A percentile compares a stretch with the other conserved stretches of the same genome.
These are phyloP conservation scores for Phaeosphaeria sp. DNA, from an alignment of 2,329 filamentous ascomycete species.

Conservation along the genomic window DNA sequence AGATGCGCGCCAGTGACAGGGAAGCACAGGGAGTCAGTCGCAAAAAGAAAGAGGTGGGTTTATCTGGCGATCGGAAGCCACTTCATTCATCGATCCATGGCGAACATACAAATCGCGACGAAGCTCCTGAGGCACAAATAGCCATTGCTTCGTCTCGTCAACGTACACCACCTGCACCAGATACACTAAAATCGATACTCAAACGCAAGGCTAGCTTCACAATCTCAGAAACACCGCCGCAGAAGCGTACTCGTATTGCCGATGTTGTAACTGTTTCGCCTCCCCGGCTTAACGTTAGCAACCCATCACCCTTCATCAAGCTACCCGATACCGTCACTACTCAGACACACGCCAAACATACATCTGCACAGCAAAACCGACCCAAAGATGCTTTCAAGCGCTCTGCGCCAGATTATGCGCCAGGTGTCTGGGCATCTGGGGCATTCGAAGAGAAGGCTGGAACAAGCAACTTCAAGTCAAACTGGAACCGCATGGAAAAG, in stretches of 20 bases:
- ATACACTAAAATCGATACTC: constrained; percentile 8
- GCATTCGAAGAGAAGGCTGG: constrained; percentile 11
- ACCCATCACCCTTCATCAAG: constrained; percentile 10
- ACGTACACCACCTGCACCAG: not conserved
- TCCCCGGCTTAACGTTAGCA: constrained; percentile 7
- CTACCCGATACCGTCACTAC: not conserved
- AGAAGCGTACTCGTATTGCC: constrained; percentile 16
- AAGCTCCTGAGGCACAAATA: no score
- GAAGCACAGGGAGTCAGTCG: not conserved
- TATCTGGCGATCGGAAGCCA: not conserved
- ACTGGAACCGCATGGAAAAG: constrained; percentile 2
- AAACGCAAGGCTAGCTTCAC: constrained; percentile 10
- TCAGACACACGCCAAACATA: constrained; percentile 8
- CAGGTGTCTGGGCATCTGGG: constrained; percentile 16
- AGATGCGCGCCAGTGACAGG: constrained; percentile 2
- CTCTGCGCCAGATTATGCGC: not conserved
- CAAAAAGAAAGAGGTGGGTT: not conserved
- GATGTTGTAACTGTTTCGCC: constrained; percentile 14
- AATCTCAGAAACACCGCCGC: not conserved
- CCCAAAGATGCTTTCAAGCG: constrained; percentile 6
- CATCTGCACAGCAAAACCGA: constrained; percentile 7
- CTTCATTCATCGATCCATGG: not conserved
- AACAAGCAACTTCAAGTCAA: constrained; percentile 11
- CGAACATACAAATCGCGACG: not conserved
- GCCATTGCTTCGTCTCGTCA: not conserved